Percentiles rank a stretch among this genome's conserved stretches.
Conservation (phyloP, 768 basidiomycete species). For the Suillus fuscotomentosus region DNA sequence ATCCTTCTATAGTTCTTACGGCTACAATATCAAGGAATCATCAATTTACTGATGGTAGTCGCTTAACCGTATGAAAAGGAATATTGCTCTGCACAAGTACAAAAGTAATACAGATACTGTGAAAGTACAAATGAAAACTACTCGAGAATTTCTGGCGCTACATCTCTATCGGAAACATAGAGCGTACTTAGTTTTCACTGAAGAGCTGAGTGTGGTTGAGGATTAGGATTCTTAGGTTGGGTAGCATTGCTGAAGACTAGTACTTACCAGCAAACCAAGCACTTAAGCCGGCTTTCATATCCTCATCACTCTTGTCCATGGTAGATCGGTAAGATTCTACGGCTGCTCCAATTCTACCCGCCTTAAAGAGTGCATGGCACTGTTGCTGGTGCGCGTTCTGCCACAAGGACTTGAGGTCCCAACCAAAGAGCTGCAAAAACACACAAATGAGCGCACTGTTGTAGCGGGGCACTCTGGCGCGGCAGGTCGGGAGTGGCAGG, state of each 20-base stretch:
- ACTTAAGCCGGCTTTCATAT: background rate
- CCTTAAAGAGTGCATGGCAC: background rate
- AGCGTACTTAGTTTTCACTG: background rate
- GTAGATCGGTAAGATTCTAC: background rate
- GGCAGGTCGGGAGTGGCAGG: no score
- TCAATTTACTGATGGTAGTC: no score
- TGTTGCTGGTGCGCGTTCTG: no score
- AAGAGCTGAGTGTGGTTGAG: background rate
- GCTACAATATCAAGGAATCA: no score
- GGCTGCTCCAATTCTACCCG: background rate
- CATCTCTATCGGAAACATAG: background rate
- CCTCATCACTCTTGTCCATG: background rate
- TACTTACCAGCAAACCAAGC: background rate
- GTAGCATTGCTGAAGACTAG: background rate
- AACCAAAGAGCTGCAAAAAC: no score
- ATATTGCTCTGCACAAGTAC: no score
- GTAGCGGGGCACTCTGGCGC: no score
- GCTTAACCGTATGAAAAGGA: no score
- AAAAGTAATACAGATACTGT: no score
- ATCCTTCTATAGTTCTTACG: constrained; percentile 3
- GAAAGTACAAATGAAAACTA: no score
- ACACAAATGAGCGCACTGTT: no score
- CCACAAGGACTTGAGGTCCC: no score
- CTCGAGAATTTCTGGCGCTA: background rate
- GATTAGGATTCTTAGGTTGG: background rate